Percentiles rank a stretch among this genome's conserved stretches.
Conservation (phyloP, 306 rosid genomes). For the Fagus sylvatica region DNA sequence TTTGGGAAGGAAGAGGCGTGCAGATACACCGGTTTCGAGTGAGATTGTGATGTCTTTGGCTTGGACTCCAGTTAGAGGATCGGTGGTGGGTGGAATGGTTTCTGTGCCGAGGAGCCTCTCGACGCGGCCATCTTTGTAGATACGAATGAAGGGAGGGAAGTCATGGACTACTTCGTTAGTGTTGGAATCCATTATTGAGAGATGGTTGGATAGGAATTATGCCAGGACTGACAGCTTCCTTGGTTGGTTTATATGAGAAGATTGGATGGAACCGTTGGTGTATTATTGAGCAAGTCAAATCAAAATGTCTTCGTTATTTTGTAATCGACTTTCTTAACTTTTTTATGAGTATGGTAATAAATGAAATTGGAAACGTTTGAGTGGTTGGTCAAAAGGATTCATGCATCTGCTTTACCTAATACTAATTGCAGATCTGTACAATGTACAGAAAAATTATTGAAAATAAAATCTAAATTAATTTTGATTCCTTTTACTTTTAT, state of each 20-base stretch:
- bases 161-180: constrained; percentile 30
- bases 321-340: no score
- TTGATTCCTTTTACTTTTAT: no score
- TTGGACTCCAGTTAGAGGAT: constrained; percentile 37
- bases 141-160: constrained; percentile 34
- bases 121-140: constrained; percentile 63
- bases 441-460: no score
- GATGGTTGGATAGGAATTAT: not conserved
- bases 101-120: constrained; percentile 44
- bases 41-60: constrained; percentile 60
- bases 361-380: no score
- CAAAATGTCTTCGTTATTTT: no score
- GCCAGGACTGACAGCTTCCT: not conserved
- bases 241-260: not conserved
- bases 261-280: not conserved
- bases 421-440: no score
- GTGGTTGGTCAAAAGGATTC: no score
- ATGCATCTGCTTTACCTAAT: no score
- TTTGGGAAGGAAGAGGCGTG: constrained; percentile 57
- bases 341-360: no score
- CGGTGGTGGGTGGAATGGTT: constrained; percentile 41
- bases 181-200: constrained; percentile 16
- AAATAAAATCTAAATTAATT: no score
- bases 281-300: no score
- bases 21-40: constrained; percentile 36